A percentile compares a stretch with the other conserved stretches of the same genome.
phyloP scores from a whole-genome alignment of 1,284 basidiomycete genomes.

The Porphyrellus sp. region DNA sequence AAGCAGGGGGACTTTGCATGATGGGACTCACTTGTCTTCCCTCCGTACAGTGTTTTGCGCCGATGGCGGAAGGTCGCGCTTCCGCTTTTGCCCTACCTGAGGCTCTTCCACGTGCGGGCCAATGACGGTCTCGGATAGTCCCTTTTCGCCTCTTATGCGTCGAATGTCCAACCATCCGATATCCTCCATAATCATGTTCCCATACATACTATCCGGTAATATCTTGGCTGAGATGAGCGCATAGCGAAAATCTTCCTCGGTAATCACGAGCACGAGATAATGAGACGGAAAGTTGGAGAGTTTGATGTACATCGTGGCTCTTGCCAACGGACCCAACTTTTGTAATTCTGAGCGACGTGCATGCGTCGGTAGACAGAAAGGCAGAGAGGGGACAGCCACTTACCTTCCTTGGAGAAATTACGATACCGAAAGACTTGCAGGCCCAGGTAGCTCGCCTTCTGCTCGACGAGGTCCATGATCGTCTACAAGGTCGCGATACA shows the following conservation, averaged over 20 bases:
- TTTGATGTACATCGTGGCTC: conserved; percentile 63
- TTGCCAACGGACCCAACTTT: conserved; percentile 59
- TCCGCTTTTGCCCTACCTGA: conserved; percentile 37
- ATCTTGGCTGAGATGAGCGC: conserved; percentile 66
- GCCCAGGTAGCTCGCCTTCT: conserved; percentile 73
- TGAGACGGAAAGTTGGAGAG: conserved; percentile 66
- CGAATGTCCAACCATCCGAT: conserved; percentile 74
- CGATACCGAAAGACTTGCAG: conserved; percentile 66
- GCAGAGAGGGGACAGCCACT: conserved; percentile 2
- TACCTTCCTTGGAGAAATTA: conserved; percentile 63
- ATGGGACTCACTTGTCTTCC: conserved; percentile 29
- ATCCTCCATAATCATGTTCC: conserved; percentile 64
- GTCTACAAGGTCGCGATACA: conserved; percentile 44
- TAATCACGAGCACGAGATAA: conserved; percentile 75
- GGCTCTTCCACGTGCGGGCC: conserved; percentile 20
- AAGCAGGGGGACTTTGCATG: not conserved
- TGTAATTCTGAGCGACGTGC: conserved; percentile 45
- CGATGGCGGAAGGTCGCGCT: conserved; percentile 27
- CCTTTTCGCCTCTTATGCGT: conserved; percentile 50
- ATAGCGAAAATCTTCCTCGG: conserved; percentile 71
- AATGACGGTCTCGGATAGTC: conserved; percentile 17
- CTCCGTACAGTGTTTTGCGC: conserved; percentile 9
- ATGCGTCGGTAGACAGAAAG: not conserved
- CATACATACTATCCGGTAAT: conserved; percentile 50
- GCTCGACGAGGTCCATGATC: conserved; percentile 68